Base-by-base conservation (phyloP, 768 basidiomycete species). In the Zangia roseola region DNA sequence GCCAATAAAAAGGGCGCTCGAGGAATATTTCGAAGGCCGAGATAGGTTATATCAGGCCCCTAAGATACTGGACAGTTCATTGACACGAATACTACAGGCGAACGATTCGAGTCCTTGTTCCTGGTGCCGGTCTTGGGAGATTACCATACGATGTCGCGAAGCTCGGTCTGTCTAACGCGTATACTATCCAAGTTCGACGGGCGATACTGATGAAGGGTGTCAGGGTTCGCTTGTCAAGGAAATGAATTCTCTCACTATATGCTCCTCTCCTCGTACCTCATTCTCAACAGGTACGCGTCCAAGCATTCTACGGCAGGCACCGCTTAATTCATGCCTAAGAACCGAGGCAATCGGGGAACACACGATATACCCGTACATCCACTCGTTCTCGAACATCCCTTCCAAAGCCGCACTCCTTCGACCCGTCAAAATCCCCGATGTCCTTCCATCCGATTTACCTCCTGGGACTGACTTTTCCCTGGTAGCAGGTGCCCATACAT, bases 231-330 rank as follows among this genome's bases (percentile, higher is more conserved):
- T 1, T 92, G 88, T 55, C 94, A 95, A 67, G 94, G 89, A 19
- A 97, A 97, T 63, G 94, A 98, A 68, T 97, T 97, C 64, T 93
- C 91, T 26, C 88, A 94, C 56, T 92, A 91, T 68, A 95, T 94
- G 93, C 78, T 98, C 12, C 81, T 97, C 5, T 76, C 88, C 2
- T 97, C 94, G 5, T 86, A 85, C 62, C 89, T 88, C 64, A 83
- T 97, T 17, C 73, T 97, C 41, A 98, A 97, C 63, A 79, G 79
- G 93, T 92, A 58, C 10, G 78, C 38, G 40, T 43, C 43, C 33
- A 20, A 43, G 5, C 20, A 40, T 17, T 2, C 21, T 24, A 10
- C 13, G 14, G 16, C 16, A 6, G 21, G 44, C 24, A 16, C 14
- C 20, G 30, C 31, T 40, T 40, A 33, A 41, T 38, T 16, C 39